phyloP scores from a whole-genome alignment of 352 stramenopile genomes.

The Globisporangium heterothallicum region DNA sequence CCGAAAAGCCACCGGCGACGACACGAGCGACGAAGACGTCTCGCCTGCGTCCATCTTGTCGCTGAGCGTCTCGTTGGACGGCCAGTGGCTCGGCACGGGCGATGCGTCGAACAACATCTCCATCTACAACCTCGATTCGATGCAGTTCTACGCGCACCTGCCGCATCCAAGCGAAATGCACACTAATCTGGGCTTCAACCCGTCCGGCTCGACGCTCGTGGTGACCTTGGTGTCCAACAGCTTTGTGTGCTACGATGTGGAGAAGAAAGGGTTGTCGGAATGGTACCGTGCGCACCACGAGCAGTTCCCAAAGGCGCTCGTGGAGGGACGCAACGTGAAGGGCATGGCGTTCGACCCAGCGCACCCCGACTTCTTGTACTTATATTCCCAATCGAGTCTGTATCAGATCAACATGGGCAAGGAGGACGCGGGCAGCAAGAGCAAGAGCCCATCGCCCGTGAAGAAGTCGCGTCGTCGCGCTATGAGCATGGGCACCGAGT shows the following conservation, averaged over 20 bases:
- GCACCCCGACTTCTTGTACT: conserved; percentile 65
- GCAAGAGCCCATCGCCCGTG: conserved; percentile 20
- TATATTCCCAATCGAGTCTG: conserved; percentile 76
- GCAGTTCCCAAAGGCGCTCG: conserved; percentile 65
- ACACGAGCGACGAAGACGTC: conserved; percentile 13
- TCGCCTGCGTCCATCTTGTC: conserved; percentile 45
- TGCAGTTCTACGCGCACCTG: conserved; percentile 75
- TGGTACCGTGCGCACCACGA: conserved; percentile 70
- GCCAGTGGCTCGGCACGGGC: conserved; percentile 72
- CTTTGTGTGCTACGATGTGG: conserved; percentile 82
- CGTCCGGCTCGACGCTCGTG: conserved; percentile 67
- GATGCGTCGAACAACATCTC: conserved; percentile 65
- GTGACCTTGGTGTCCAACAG: conserved; percentile 80
- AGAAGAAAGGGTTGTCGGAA: conserved; percentile 68
- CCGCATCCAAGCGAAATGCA: conserved; percentile 65
- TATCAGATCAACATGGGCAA: conserved; percentile 83
- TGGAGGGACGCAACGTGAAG: conserved; percentile 73
- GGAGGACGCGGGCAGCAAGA: conserved; percentile 11
- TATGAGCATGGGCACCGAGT: conserved; percentile 57
- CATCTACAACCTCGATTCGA: conserved; percentile 85
- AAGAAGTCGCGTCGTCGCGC: conserved; percentile 46
- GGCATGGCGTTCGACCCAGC: conserved; percentile 76
- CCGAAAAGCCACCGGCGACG: not conserved
- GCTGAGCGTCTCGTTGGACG: conserved; percentile 70
- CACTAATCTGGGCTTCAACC: conserved; percentile 74